These are phyloP conservation scores for Mariannaea elegans DNA, from an alignment of 2,329 filamentous ascomycete genomes.

Conservation along the genomic window DNA sequence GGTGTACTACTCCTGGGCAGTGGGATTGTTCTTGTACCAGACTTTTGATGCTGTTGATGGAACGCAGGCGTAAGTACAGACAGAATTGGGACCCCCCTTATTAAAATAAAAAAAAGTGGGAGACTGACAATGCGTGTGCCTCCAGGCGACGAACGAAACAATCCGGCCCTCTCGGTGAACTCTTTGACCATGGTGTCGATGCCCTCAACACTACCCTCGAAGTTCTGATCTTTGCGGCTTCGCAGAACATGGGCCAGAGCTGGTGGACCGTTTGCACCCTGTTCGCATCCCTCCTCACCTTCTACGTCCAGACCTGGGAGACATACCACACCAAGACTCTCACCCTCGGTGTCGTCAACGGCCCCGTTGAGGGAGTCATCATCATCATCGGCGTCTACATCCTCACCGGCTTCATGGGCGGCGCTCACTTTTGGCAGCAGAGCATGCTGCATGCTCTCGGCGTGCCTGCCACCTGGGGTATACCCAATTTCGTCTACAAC, in stretches of 20 bases:
- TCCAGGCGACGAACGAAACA: slow-evolving; percentile 84
- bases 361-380: slow-evolving; percentile 93
- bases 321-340: slow-evolving; percentile 98
- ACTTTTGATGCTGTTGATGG: slow-evolving; percentile 98
- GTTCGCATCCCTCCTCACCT: slow-evolving; percentile 89
- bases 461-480: slow-evolving; percentile 67
- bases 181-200: slow-evolving; percentile 98
- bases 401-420: slow-evolving; percentile 84
- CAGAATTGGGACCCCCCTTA: too few relatives aligned
- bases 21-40: slow-evolving; percentile 94
- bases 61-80: slow-evolving; percentile 81
- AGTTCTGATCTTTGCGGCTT: slow-evolving; percentile 88
- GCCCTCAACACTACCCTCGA: slow-evolving; percentile 96
- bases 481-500: slow-evolving; percentile 78
- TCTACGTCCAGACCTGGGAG: slow-evolving; percentile 99
- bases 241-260: slow-evolving; percentile 91
- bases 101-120: background rate
- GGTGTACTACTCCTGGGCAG: slow-evolving; percentile 93
- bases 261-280: slow-evolving; percentile 88
- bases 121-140: background rate
- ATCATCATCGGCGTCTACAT: slow-evolving; percentile 84
- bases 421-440: slow-evolving; percentile 92
- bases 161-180: slow-evolving; percentile 91
- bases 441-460: slow-evolving; percentile 78
- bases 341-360: slow-evolving; percentile 90